phyloP scores from a whole-genome alignment of 1,284 basidiomycete genomes.

The Austroboletus niveus region DNA sequence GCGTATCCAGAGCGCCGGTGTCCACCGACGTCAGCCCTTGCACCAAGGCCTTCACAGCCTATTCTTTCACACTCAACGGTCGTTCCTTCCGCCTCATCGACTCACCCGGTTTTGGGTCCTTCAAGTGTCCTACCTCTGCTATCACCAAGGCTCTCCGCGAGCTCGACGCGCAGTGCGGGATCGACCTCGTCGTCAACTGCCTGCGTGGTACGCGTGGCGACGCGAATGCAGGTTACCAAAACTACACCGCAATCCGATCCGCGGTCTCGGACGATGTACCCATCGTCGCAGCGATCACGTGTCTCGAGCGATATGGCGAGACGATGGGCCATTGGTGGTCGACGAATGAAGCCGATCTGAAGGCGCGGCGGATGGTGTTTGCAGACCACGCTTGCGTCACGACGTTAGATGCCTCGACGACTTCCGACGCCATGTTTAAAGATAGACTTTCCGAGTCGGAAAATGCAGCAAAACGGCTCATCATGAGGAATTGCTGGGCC shows the following conservation, averaged over 20 bases:
- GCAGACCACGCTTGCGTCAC: conserved; percentile 31
- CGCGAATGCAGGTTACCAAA: conserved; percentile 30
- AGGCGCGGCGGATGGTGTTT: conserved; percentile 27
- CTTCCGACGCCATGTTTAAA: conserved; percentile 20
- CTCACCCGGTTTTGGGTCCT: conserved; percentile 30
- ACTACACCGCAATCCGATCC: conserved; percentile 28
- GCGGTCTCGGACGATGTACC: conserved; percentile 33
- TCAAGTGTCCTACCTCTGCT: conserved; percentile 26
- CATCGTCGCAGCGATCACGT: conserved; percentile 29
- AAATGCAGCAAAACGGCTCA: conserved; percentile 22
- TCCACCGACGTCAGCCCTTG: conserved; percentile 31
- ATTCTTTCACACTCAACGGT: conserved; percentile 26
- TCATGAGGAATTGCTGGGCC: conserved; percentile 29
- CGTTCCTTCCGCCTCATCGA: conserved; percentile 31
- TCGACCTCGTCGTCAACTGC: conserved; percentile 29
- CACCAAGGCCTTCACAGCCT: conserved; percentile 27
- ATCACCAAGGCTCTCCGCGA: conserved; percentile 29
- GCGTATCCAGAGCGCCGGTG: conserved; percentile 15
- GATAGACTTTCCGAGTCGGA: conserved; percentile 25
- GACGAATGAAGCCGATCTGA: conserved; percentile 27
- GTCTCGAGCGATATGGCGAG: conserved; percentile 28
- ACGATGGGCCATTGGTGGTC: conserved; percentile 34
- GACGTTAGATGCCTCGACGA: conserved; percentile 20
- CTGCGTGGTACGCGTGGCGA: conserved; percentile 29
- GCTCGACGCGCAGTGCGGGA: conserved; percentile 26